Conservation (phyloP, 345 rosid species). For the Camelina neglecta region DNA sequence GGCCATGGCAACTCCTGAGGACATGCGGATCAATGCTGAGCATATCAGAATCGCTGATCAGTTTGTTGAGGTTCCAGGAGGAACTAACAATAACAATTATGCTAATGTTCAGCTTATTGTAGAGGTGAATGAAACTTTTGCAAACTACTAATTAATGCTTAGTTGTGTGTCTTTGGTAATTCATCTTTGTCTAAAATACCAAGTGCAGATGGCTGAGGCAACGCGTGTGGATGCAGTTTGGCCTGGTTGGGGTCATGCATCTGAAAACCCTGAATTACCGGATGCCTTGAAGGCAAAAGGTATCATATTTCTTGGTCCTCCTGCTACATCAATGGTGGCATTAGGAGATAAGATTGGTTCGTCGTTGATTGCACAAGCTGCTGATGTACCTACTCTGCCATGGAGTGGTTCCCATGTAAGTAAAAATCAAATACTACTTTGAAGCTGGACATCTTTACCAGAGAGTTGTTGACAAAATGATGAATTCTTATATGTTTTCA, state of each 20-base stretch:
- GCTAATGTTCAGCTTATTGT: constrained; percentile 98
- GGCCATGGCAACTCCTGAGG: constrained; percentile 99
- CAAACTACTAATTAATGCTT: background rate
- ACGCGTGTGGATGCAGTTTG: constrained; percentile 98
- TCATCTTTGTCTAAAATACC: constrained; percentile 27
- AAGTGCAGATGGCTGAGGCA: constrained; percentile 86
- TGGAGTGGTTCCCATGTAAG: constrained; percentile 99
- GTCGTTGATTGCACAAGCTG: constrained; percentile 97
- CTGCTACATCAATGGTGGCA: constrained; percentile 86
- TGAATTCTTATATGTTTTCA: constrained; percentile 37
- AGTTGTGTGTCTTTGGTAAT: background rate
- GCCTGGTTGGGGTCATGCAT: constrained; percentile 99
- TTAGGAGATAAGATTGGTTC: constrained; percentile 98
- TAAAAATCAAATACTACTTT: background rate
- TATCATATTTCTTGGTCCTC: constrained; percentile 91
- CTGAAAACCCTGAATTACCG: constrained; percentile 96
- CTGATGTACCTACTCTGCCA: constrained; percentile 94
- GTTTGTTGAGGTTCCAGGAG: constrained; percentile 99
- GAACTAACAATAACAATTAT: constrained; percentile 96
- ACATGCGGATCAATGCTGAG: constrained; percentile 98
- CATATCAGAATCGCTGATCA: constrained; percentile 97
- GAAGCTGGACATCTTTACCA: constrained; percentile 12
- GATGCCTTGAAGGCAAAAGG: constrained; percentile 85
- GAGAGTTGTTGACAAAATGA: constrained; percentile 10
- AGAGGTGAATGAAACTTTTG: constrained; percentile 55